Conservation (phyloP, 2,329 filamentous ascomycete genomes). For the Pseudopithomyces chartarum region DNA sequence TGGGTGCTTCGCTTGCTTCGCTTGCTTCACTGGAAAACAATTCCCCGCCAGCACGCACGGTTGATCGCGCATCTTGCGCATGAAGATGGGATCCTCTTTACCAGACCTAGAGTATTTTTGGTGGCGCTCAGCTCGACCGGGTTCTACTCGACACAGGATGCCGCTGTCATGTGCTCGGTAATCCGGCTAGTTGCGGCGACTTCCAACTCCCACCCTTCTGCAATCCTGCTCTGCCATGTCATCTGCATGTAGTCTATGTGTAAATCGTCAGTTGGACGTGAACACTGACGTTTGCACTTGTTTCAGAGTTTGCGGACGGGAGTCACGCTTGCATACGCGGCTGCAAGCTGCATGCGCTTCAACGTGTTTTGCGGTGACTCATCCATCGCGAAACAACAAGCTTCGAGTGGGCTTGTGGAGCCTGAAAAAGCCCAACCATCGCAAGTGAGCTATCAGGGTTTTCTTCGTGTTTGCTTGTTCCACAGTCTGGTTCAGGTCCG, state of each 20-base stretch:
- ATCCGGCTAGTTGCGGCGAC: conserved; percentile 1
- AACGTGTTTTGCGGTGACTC: conserved; percentile 43
- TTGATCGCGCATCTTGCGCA: conserved; percentile 27
- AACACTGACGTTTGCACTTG: conserved; percentile 25
- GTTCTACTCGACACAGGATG: conserved; percentile 19
- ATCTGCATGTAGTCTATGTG: conserved; percentile 17
- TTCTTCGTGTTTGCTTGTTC: conserved; percentile 6
- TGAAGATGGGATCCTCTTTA: conserved; percentile 17
- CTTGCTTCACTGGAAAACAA: conserved; percentile 8
- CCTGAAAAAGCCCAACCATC: conserved; percentile 8
- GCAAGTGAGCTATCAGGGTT: conserved; percentile 5
- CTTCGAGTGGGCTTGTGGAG: conserved; percentile 8
- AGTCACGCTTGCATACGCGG: conserved; percentile 15
- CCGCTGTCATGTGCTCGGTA: conserved; percentile 14
- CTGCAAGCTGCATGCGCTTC: conserved; percentile 34
- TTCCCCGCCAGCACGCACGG: conserved; percentile 13
- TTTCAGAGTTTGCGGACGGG: conserved; percentile 38
- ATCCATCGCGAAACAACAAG: conserved; percentile 23
- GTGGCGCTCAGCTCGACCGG: conserved; percentile 40
- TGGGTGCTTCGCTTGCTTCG: conserved; percentile 3
- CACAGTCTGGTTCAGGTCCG: conserved; percentile 14
- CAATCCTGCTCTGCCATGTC: conserved; percentile 14
- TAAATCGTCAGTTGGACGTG: conserved; percentile 16
- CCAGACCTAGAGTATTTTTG: conserved; percentile 17
- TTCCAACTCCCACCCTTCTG: conserved; percentile 10